Evolutionary conservation across 345 rosid species (phyloP).

Genomic region (Brassica juncea): DNA sequence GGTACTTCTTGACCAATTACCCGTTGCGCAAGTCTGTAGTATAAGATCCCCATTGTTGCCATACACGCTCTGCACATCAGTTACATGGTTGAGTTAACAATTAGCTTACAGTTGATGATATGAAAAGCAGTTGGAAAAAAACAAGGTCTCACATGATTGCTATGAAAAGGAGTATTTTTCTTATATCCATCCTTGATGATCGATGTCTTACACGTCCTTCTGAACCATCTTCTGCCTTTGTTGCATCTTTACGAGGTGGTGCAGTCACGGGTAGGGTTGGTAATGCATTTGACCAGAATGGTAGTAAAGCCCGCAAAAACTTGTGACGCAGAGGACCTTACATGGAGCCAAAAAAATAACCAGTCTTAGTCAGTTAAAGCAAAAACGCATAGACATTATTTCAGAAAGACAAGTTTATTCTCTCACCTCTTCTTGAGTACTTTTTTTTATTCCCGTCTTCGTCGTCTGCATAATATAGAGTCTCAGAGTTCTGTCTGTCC

Average conservation of each 20-base stretch:
- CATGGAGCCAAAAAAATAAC: constrained; percentile 21
- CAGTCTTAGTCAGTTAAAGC: constrained; percentile 1
- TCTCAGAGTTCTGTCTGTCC: constrained; percentile 83
- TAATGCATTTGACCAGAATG: constrained; percentile 97
- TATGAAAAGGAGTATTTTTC: constrained; percentile 81
- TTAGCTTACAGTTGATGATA: background rate
- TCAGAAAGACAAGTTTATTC: constrained; percentile 7
- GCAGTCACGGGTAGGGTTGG: constrained; percentile 97
- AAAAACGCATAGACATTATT: background rate
- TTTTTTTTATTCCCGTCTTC: constrained; percentile 87
- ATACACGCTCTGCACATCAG: constrained; percentile 84
- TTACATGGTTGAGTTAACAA: background rate
- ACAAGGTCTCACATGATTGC: constrained; percentile 76
- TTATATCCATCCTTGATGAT: constrained; percentile 80
- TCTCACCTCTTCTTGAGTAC: constrained; percentile 86
- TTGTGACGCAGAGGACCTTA: constrained; percentile 85
- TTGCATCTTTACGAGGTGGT: constrained; percentile 76
- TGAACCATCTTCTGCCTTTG: constrained; percentile 60
- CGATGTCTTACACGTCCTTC: constrained; percentile 74
- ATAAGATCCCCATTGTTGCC: constrained; percentile 96
- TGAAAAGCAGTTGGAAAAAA: background rate
- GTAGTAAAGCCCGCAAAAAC: constrained; percentile 89
- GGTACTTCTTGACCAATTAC: constrained; percentile 59
- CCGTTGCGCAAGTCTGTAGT: constrained; percentile 87
- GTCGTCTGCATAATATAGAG: constrained; percentile 81